phyloP scores from a whole-genome alignment of 2,329 filamentous ascomycete species.

The Cryphonectria japonica region DNA sequence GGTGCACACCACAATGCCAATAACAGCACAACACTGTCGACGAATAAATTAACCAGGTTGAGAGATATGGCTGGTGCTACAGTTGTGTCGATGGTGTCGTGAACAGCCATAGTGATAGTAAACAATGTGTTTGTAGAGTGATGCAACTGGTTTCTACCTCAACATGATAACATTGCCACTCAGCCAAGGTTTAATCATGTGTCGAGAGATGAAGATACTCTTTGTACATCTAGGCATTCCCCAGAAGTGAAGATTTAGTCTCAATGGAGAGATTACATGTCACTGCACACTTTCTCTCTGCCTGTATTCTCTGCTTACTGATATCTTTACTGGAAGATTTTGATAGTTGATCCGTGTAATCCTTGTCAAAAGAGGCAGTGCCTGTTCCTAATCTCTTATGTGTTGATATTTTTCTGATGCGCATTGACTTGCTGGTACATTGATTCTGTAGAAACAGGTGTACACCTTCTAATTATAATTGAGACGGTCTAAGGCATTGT shows the following conservation, averaged over 20 bases:
- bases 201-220: too few species aligned
- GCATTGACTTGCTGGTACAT: background rate
- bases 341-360: background rate
- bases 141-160: background rate
- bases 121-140: background rate
- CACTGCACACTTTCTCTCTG: background rate
- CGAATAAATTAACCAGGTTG: background rate
- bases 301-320: background rate
- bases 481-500: background rate
- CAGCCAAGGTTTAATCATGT: too few species aligned
- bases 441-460: background rate
- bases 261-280: background rate
- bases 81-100: background rate
- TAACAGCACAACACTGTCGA: background rate
- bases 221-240: background rate
- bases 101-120: background rate
- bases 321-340: background rate
- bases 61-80: background rate
- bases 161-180: too few species aligned
- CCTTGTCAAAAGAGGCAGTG: background rate
- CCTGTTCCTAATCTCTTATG: background rate
- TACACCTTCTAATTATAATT: background rate
- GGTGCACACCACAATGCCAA: background rate
- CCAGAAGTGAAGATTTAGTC: background rate
- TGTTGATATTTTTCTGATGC: background rate